Conservation (phyloP, 768 basidiomycete genomes). For the Leccinum variicolor region DNA sequence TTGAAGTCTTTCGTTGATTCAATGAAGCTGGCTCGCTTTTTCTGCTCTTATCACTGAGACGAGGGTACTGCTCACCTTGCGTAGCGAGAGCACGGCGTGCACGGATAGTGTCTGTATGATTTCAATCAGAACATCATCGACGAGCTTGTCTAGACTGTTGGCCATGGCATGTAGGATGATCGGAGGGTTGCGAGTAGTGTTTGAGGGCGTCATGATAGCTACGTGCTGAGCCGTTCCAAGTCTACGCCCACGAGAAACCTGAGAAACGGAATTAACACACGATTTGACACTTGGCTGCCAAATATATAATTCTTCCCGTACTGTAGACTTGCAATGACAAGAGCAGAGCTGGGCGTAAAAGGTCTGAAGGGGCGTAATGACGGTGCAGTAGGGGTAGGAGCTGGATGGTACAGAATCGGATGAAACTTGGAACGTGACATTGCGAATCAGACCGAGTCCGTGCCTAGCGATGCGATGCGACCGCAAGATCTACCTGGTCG, state of each 20-base stretch:
- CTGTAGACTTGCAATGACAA: background rate
- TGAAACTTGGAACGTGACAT: background rate
- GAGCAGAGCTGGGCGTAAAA: background rate
- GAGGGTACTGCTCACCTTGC: conserved; percentile 15
- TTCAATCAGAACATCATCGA: conserved; percentile 26
- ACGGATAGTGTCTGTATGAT: conserved; percentile 15
- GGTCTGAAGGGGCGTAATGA: background rate
- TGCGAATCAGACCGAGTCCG: conserved; percentile 1
- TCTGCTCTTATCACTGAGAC: background rate
- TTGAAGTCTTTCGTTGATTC: conserved; percentile 20
- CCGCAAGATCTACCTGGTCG: conserved; percentile 1
- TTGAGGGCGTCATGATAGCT: conserved; percentile 4
- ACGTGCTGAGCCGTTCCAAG: background rate
- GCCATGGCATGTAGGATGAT: background rate
- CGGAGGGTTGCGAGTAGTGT: background rate
- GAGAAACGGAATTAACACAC: background rate
- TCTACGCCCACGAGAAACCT: background rate
- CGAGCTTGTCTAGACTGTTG: conserved; percentile 21
- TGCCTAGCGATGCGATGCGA: background rate
- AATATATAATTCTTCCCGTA: background rate
- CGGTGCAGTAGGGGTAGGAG: background rate
- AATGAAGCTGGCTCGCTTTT: background rate
- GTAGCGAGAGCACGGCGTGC: conserved; percentile 18
- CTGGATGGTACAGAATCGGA: background rate
- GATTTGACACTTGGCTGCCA: background rate